Base-by-base conservation (phyloP, 2,329 filamentous ascomycete species). In the Aspergillus uvarum region DNA sequence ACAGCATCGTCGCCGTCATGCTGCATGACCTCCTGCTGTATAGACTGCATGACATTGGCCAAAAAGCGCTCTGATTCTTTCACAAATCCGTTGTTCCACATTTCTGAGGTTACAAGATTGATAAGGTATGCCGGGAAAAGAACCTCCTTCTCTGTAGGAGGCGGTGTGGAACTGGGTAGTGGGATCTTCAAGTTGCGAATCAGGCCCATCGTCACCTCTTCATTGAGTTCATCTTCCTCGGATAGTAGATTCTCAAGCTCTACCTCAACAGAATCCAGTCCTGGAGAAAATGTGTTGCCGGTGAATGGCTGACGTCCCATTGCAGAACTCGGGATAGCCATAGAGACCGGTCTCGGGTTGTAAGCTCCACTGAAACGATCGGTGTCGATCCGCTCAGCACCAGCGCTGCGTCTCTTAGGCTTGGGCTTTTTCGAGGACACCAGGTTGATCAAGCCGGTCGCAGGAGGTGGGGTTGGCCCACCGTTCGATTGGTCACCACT, bases 31-130 rank as follows among this genome's bases (percentile, higher is more conserved):
- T 99, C 95, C 76, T 98, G 93, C 76, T 99, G 95, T 72, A 99
- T 98, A 7, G 93, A 96, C 79, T 98, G 95, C 95, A 99, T 99
- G 65, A 99, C 95, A 71, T 98, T 99, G 72, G 95, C 95, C 64
- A 99, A 84, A 85, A 99, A 99, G 58, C 94, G 90, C 79, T 99
- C 95, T 4, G 95, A 98, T 79, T 99, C 95, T 82, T 99, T 99
- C 70, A 99, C 95, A 74, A 97, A 99, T 51, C 95, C 95, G 71
- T 99, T 99, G 82, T 99, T 99, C 95, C 95, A 99, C 95, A 99
- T 99, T 81, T 99, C 95, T 16, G 93, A 98, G 12, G 95, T 99
- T 65, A 99, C 95, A 62, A 99, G 84, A 78, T 99, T 99, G 82
- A 99, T 99, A 69, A 99, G 88, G 77, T 98, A 99, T 10, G 95